Conservation (phyloP, 805 yeast species). For the Cyberlindnera euphorbiae region DNA sequence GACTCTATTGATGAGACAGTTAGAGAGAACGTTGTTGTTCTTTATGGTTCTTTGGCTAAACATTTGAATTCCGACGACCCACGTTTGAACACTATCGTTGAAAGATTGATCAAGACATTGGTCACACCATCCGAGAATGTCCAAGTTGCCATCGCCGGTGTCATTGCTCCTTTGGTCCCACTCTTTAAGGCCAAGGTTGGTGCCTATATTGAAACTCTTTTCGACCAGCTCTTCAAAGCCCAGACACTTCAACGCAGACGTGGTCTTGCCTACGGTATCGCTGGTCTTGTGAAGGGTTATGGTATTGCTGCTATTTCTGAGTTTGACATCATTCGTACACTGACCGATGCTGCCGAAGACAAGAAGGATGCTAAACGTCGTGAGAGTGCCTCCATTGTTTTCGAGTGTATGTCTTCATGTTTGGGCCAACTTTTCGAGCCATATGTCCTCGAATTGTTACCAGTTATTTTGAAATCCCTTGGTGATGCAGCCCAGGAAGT, state of each 20-base stretch:
- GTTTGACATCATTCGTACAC: conserved; percentile 67
- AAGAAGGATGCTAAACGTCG: conserved; percentile 68
- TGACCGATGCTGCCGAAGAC: conserved; percentile 84
- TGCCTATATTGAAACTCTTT: conserved; percentile 50
- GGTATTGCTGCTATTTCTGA: conserved; percentile 77
- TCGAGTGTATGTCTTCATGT: conserved; percentile 76
- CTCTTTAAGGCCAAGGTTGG: conserved; percentile 47
- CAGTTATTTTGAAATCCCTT: conserved; percentile 69
- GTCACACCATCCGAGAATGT: conserved; percentile 88
- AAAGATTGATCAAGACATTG: conserved; percentile 66
- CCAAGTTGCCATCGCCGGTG: conserved; percentile 80
- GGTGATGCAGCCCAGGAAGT: conserved; percentile 88
- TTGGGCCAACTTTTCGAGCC: conserved; percentile 86
- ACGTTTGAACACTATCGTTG: conserved; percentile 61
- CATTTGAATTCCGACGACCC: conserved; percentile 67
- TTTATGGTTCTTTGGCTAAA: conserved; percentile 88
- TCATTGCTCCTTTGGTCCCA: conserved; percentile 77
- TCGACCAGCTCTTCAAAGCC: conserved; percentile 55
- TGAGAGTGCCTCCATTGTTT: conserved; percentile 83
- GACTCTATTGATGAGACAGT: conserved; percentile 53
- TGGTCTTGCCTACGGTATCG: conserved; percentile 95
- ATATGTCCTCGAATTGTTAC: conserved; percentile 83
- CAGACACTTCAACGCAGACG: conserved; percentile 48
- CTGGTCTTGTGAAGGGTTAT: conserved; percentile 87
- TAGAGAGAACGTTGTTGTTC: conserved; percentile 75